A percentile compares a stretch with the other conserved stretches of the same genome.
These are phyloP conservation scores for Thelonectria blattea DNA, from an alignment of 2,329 filamentous ascomycete genomes.

Conservation along the genomic window DNA sequence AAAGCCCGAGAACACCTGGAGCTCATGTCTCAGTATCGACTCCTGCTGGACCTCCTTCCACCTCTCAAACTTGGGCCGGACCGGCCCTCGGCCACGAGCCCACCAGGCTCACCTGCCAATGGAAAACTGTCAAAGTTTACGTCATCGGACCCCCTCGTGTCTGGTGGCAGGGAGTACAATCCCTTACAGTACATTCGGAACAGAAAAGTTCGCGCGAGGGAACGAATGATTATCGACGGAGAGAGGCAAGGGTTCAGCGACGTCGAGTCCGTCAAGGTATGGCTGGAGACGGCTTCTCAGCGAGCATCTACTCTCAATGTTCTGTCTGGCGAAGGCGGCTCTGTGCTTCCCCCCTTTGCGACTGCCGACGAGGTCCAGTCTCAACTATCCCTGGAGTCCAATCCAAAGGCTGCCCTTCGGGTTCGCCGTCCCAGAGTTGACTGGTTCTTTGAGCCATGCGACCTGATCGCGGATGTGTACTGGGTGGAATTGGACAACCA, in stretches of 20 bases:
- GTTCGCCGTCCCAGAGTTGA: conserved; percentile 77
- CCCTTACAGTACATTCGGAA: conserved; percentile 93
- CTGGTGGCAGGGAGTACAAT: conserved; percentile 78
- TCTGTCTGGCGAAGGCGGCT: conserved; percentile 31
- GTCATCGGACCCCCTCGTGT: conserved; percentile 42
- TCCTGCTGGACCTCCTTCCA: conserved; percentile 78
- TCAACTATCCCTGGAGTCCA: conserved; percentile 51
- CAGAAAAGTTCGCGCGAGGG: conserved; percentile 80
- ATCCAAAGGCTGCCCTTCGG: conserved; percentile 58
- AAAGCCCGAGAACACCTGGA: conserved; percentile 87
- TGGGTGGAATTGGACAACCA: conserved; percentile 88
- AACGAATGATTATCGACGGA: conserved; percentile 76
- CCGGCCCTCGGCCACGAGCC: conserved; percentile 49
- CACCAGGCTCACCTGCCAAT: conserved; percentile 48
- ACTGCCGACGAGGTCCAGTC: conserved; percentile 52
- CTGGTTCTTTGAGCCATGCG: conserved; percentile 83
- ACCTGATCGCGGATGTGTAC: conserved; percentile 86
- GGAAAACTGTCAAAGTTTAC: conserved; percentile 40
- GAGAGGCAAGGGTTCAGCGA: conserved; percentile 80
- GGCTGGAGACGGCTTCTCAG: conserved; percentile 72
- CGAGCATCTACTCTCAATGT: conserved; percentile 38
- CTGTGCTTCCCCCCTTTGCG: conserved; percentile 52
- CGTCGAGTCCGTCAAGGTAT: conserved; percentile 71
- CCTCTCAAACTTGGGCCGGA: conserved; percentile 63
- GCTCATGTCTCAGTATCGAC: conserved; percentile 82